phyloP scores from a whole-genome alignment of 768 basidiomycete genomes.

The Floccularia luteovirens region DNA sequence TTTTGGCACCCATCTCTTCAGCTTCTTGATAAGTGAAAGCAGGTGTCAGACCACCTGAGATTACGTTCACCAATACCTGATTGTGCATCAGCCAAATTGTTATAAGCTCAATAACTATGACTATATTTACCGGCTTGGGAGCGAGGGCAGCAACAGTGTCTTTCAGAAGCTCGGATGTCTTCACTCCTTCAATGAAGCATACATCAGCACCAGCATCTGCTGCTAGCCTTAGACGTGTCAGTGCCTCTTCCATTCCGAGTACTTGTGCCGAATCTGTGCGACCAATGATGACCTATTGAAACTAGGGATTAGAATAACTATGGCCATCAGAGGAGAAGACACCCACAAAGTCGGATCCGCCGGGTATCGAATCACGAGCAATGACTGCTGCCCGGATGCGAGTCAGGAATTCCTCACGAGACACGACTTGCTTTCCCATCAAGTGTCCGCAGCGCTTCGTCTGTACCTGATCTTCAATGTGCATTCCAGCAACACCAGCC shows the following conservation, averaged over 20 bases:
- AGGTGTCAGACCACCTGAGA: slow-evolving; percentile 69
- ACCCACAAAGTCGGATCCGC: slow-evolving; percentile 62
- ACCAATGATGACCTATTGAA: slow-evolving; percentile 56
- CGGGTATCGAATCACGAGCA: slow-evolving; percentile 70
- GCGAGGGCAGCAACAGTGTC: slow-evolving; percentile 59
- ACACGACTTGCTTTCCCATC: slow-evolving; percentile 77
- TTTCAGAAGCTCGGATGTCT: slow-evolving; percentile 55
- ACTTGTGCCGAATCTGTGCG: slow-evolving; percentile 77
- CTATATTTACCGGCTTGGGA: slow-evolving; percentile 64
- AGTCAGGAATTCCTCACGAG: slow-evolving; percentile 66
- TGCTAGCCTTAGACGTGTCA: slow-evolving; percentile 59
- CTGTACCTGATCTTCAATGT: slow-evolving; percentile 81
- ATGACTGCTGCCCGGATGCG: slow-evolving; percentile 74
- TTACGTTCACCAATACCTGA: background rate
- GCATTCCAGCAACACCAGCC: slow-evolving; percentile 66
- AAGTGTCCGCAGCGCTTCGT: slow-evolving; percentile 79
- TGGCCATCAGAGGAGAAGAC: background rate
- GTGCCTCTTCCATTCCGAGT: slow-evolving; percentile 72
- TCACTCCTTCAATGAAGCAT: slow-evolving; percentile 78
- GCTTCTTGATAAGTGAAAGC: slow-evolving; percentile 67
- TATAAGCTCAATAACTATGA: too few species aligned
- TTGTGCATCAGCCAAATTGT: too few species aligned
- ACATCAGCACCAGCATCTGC: slow-evolving; percentile 73
- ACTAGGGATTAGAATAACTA: background rate
- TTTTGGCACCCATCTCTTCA: slow-evolving; percentile 64